These are phyloP conservation scores for Alectoria sarmentosa DNA, from an alignment of 495 filamentous ascomycete species.

Conservation along the genomic window DNA sequence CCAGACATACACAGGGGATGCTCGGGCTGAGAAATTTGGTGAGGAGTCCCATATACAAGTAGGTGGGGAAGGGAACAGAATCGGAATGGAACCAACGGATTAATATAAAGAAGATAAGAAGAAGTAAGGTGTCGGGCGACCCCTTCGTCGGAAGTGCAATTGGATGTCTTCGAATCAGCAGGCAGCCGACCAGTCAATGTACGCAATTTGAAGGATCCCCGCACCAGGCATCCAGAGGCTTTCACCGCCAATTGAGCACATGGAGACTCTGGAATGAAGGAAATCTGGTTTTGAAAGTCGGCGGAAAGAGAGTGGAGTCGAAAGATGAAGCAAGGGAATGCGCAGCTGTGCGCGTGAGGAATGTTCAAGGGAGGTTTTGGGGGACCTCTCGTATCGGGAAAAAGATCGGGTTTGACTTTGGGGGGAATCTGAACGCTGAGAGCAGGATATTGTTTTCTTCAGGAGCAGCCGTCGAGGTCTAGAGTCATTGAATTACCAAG, in stretches of 20 bases:
- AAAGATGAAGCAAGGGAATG: constrained; percentile 20
- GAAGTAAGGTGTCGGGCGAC: constrained; percentile 27
- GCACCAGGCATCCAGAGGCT: constrained; percentile 21
- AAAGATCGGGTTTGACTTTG: constrained; percentile 27
- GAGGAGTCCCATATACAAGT: constrained; percentile 18
- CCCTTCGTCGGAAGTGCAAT: constrained; percentile 22
- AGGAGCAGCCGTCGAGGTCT: not conserved
- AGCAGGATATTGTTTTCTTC: no score
- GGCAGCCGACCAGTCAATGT: constrained; percentile 28
- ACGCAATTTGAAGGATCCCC: constrained; percentile 20
- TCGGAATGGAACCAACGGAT: constrained; percentile 32
- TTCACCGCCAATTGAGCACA: constrained; percentile 23
- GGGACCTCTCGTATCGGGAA: constrained; percentile 28
- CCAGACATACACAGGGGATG: constrained; percentile 22
- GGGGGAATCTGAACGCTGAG: no score
- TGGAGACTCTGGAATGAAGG: constrained; percentile 28
- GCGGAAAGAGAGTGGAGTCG: not conserved
- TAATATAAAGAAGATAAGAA: constrained; percentile 23
- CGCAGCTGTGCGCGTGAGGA: constrained; percentile 26
- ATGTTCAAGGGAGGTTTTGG: constrained; percentile 25
- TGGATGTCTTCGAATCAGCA: constrained; percentile 24
- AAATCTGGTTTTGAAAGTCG: constrained; percentile 1
- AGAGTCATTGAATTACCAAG: not conserved
- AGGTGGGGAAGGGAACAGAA: constrained; percentile 13
- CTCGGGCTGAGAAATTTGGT: constrained; percentile 12